Base-by-base conservation (phyloP, 2,329 filamentous ascomycete species). In the Colletotrichum theobromicola region DNA sequence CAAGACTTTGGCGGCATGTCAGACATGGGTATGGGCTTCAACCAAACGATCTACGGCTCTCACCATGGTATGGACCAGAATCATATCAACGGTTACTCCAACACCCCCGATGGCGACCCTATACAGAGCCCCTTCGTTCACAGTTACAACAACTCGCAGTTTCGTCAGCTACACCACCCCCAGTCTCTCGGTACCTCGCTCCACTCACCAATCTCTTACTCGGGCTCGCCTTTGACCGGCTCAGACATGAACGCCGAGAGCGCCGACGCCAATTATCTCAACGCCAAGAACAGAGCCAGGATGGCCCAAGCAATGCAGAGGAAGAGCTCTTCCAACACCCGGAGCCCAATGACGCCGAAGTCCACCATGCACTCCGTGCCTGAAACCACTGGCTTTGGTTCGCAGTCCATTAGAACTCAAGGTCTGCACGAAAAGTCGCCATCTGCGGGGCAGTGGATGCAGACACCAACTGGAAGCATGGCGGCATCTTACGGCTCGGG, bases 101-200 rank as follows among this genome's bases (percentile, higher is more conserved):
- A 94, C 82, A 98, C 96, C 3, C 96, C 96, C 5, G 96, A 98
- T 75, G 95, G 95, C 67, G 94, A 95, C 67, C 95, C 96, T 7
- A 96, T 98, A 75, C 94, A 97, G 81, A 98, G 95, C 79, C 96
- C 96, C 0, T 98, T 95, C 80, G 90, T 94, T 55, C 91, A 94
- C 78, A 92, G 90, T 80, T 97, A 96, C 86, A 93, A 93, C 84
- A 94, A 94, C 80, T 89, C 89, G 42, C 94, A 95, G 77, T 97
- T 95, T 82, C 91, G 94, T 58, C 90, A 91, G 73, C 92, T 94
- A 79, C 90, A 92, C 80, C 88, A 90, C 80, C 87, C 88, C 18
- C 88, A 90, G 68, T 86, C 88, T 18, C 90, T 92, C 74, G 87
- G 87, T 73, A 88, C 85, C 68, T 90, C 90, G 4, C 80, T 90